Conservation (phyloP, 148 eudicot species). For the Arbutus unedo region DNA sequence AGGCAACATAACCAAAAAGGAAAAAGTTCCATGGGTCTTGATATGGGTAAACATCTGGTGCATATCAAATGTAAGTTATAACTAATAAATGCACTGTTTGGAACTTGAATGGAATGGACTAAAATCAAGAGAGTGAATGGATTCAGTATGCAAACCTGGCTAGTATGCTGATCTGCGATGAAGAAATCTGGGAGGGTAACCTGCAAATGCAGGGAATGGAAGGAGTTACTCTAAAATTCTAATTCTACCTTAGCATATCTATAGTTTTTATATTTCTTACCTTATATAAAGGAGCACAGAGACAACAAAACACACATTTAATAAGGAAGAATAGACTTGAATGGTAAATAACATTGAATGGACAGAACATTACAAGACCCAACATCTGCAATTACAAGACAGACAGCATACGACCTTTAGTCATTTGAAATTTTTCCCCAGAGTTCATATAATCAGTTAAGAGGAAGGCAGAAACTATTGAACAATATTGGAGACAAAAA, state of each 20-base stretch:
- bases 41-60: not conserved
- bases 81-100: not conserved
- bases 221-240: not conserved
- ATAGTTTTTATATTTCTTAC: not conserved
- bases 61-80: not conserved
- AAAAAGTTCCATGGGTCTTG: not conserved
- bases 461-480: no score
- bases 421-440: not conserved
- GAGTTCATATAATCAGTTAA: not conserved
- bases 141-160: slow-evolving; percentile 33
- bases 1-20: not conserved
- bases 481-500: not conserved
- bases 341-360: slow-evolving; percentile 23
- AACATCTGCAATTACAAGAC: slow-evolving; percentile 8
- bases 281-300: slow-evolving; percentile 26
- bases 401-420: not conserved
- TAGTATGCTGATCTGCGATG: slow-evolving; percentile 49
- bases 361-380: slow-evolving; percentile 13
- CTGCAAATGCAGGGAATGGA: slow-evolving; percentile 20
- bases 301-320: not conserved
- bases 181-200: slow-evolving; percentile 50
- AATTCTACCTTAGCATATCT: not conserved
- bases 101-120: not conserved
- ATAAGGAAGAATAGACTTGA: slow-evolving; percentile 24
- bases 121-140: not conserved